phyloP scores from a whole-genome alignment of 108 stramenopile genomes.

The Phaeodactylum tricornutum region DNA sequence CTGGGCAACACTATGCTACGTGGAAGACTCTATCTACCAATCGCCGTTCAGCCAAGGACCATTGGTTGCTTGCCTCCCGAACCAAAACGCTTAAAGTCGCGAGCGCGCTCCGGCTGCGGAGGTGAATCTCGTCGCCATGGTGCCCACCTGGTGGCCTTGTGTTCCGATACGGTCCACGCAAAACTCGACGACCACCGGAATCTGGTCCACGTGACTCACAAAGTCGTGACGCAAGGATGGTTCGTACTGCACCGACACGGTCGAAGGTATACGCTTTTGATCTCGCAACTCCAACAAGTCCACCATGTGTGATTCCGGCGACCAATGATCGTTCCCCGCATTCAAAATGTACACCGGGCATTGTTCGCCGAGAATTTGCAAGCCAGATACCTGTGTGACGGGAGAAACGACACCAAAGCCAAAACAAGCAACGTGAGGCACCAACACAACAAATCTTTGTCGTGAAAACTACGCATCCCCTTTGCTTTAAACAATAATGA shows the following conservation, averaged over 20 bases:
- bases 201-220: constrained; percentile 28
- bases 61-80: too few relatives aligned
- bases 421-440: background rate
- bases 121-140: constrained; percentile 1
- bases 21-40: too few relatives aligned
- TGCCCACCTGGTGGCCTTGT: too few relatives aligned
- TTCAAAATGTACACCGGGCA: constrained; percentile 45
- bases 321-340: constrained; percentile 63
- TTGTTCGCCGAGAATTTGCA: constrained; percentile 21
- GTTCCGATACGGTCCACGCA: constrained; percentile 23
- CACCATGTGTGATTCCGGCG: constrained; percentile 39
- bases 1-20: too few relatives aligned
- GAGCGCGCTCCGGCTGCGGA: background rate
- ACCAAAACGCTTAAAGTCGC: too few relatives aligned
- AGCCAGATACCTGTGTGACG: constrained; percentile 20
- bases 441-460: background rate
- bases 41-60: too few relatives aligned
- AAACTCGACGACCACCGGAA: constrained; percentile 33
- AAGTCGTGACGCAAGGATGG: constrained; percentile 35
- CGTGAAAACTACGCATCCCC: background rate
- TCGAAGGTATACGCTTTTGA: constrained; percentile 18
- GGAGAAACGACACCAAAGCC: background rate
- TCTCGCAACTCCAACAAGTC: constrained; percentile 26
- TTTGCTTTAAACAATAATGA: background rate
- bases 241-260: constrained; percentile 18